phyloP scores from a whole-genome alignment of 306 rosid species.

The Dryas octopetala region DNA sequence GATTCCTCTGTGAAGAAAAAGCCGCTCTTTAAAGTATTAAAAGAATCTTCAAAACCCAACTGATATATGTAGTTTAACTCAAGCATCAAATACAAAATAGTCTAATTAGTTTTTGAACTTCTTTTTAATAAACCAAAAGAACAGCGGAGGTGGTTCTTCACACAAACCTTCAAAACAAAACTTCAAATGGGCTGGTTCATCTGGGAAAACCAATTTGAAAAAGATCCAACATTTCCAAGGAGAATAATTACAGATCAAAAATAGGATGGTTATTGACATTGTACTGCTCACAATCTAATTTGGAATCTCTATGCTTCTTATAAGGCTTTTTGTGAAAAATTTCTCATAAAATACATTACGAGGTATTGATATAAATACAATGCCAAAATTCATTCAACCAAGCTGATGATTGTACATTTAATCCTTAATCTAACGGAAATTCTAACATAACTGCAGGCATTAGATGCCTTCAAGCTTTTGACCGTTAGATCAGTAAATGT shows the following conservation, averaged over 20 bases:
- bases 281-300: too few species aligned
- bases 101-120: not conserved
- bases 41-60: not conserved
- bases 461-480: too few species aligned
- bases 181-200: not conserved
- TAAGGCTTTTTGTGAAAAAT: too few species aligned
- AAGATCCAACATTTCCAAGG: not conserved
- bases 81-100: not conserved
- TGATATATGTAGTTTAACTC: not conserved
- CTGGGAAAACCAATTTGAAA: not conserved
- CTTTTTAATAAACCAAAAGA: too few species aligned
- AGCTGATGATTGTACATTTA: not conserved
- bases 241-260: not conserved
- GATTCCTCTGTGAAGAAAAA: conserved; percentile 53
- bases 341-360: too few species aligned
- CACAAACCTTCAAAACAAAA: too few species aligned
- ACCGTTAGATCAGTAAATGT: too few species aligned
- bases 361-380: too few species aligned
- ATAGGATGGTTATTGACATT: too few species aligned
- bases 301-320: not conserved
- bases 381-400: not conserved
- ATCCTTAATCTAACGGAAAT: too few species aligned
- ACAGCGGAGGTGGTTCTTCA: too few species aligned
- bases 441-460: too few species aligned
- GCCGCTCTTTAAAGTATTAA: not conserved